Percentiles rank a stretch among this genome's conserved stretches.
Conservation (phyloP, 2,329 filamentous ascomycete species). For the Aspergillus fumigatiaffinis region DNA sequence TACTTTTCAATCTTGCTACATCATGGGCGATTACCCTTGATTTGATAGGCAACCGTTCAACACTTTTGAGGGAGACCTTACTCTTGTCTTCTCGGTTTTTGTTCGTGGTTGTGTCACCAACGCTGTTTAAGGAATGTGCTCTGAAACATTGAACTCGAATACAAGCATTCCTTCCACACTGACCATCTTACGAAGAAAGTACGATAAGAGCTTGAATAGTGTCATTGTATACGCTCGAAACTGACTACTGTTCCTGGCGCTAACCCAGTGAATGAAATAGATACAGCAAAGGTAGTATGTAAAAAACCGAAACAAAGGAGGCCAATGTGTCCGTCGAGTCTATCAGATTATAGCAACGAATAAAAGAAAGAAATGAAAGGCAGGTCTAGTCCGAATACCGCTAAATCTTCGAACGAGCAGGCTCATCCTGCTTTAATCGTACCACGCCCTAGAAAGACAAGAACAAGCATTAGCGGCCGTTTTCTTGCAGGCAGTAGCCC, state of each 20-base stretch:
- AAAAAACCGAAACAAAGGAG: not conserved
- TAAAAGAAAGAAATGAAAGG: not conserved
- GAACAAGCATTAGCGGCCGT: conserved; percentile 11
- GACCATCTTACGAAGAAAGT: too few species aligned
- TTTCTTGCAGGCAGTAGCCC: not conserved
- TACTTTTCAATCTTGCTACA: not conserved
- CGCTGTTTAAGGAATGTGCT: not conserved
- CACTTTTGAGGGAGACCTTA: not conserved
- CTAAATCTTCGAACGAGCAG: conserved; percentile 30
- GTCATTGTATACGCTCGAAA: not conserved
- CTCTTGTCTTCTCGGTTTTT: not conserved
- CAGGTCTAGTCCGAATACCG: not conserved
- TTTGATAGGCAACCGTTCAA: not conserved
- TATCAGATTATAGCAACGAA: conserved; percentile 6
- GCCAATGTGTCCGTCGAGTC: not conserved
- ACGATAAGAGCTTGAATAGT: not conserved
- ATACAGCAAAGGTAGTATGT: not conserved
- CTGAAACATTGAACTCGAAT: not conserved
- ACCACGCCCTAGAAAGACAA: conserved; percentile 38
- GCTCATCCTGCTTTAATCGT: conserved; percentile 43
- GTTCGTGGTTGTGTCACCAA: not conserved
- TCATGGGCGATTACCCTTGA: not conserved
- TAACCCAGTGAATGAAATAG: not conserved
- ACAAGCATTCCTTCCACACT: not conserved
- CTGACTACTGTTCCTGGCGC: not conserved